Conservation (phyloP, 805 yeast genomes). For the Schwanniomyces pseudopolymorphus region DNA sequence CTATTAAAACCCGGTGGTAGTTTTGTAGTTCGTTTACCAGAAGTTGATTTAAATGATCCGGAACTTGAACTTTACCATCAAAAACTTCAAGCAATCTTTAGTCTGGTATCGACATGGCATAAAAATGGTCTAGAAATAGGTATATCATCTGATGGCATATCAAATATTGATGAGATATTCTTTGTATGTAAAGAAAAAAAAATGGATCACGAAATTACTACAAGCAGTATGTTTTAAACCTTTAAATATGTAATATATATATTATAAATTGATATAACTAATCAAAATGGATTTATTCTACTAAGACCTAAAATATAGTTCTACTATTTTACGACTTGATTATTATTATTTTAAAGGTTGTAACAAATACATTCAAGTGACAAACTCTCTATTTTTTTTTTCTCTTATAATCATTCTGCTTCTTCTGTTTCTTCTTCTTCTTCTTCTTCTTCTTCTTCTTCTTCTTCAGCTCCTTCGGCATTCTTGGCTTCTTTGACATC, state of each 20-base stretch:
- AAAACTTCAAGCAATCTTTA: slow-evolving; percentile 26
- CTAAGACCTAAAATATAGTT: neutral
- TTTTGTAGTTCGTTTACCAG: slow-evolving; percentile 28
- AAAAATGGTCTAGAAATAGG: slow-evolving; percentile 4
- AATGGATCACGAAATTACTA: slow-evolving; percentile 11
- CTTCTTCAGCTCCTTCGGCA: slow-evolving; percentile 2
- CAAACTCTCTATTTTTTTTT: neutral
- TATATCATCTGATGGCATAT: neutral
- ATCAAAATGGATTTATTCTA: neutral
- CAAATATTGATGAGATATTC: slow-evolving; percentile 18
- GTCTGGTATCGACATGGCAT: slow-evolving; percentile 20
- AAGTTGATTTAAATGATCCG: slow-evolving; percentile 24
- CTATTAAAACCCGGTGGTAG: slow-evolving; percentile 29
- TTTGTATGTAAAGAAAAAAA: slow-evolving; percentile 28
- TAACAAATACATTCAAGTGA: neutral
- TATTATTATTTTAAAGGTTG: neutral
- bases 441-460: neutral
- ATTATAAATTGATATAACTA: neutral
- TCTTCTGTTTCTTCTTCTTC: neutral
- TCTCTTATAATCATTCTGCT: too few relatives aligned
- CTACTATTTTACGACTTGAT: neutral
- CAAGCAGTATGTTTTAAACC: slow-evolving; percentile 2
- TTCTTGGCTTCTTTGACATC: slow-evolving; percentile 3
- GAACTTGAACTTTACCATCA: slow-evolving; percentile 25
- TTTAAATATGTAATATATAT: neutral